phyloP scores from a whole-genome alignment of 2,329 filamentous ascomycete species.

The Colletotrichum chlorophyti region DNA sequence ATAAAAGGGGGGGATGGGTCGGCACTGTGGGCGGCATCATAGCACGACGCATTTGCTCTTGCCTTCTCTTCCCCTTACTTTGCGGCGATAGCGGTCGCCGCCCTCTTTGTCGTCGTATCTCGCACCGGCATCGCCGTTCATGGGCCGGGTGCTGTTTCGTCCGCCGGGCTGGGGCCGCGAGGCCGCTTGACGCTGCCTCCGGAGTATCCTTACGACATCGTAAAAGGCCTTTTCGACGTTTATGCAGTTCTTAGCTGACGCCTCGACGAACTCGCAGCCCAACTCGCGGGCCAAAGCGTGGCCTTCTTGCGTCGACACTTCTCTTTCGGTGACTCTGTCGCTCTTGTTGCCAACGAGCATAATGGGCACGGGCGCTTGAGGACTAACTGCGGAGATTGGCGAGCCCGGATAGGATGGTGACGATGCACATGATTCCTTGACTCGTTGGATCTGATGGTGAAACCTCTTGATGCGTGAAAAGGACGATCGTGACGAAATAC shows the following conservation, averaged over 20 bases:
- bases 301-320: conserved; percentile 96
- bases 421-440: conserved; percentile 87
- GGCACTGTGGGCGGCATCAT: conserved; percentile 13
- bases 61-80: conserved; percentile 27
- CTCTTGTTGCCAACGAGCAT: conserved; percentile 88
- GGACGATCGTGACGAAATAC: conserved; percentile 95
- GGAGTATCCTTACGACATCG: conserved; percentile 90
- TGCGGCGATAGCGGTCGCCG: conserved; percentile 26
- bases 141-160: conserved; percentile 25
- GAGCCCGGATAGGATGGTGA: conserved; percentile 81
- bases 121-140: conserved; percentile 23
- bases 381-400: conserved; percentile 65
- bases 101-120: conserved; percentile 28
- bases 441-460: conserved; percentile 94
- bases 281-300: conserved; percentile 89
- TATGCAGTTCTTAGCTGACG: conserved; percentile 96
- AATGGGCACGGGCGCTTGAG: conserved; percentile 80
- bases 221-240: conserved; percentile 99
- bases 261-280: conserved; percentile 95
- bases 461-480: conserved; percentile 95
- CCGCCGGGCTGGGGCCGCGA: conserved; percentile 41
- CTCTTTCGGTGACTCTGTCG: conserved; percentile 92
- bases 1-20: neutral
- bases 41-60: conserved; percentile 31
- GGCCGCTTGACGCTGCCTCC: conserved; percentile 76